Percentiles rank a stretch among this genome's conserved stretches.
Conservation (phyloP, 2,329 filamentous ascomycete species). For the Fusarium equiseti region DNA sequence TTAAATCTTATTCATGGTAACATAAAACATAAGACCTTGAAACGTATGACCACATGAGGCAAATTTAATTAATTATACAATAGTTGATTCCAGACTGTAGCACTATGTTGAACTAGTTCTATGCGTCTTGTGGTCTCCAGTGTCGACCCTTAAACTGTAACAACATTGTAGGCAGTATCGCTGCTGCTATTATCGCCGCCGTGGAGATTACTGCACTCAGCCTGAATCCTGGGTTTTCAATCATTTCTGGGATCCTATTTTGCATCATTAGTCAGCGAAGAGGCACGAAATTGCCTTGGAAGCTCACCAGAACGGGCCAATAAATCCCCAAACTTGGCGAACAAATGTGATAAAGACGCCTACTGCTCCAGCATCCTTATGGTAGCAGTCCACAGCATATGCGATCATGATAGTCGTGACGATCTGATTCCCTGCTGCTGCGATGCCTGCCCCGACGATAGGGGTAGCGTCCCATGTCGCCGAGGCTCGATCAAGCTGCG, state of each 20-base stretch:
- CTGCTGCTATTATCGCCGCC: not conserved
- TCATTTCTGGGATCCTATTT: not conserved
- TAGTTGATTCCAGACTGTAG: too few species aligned
- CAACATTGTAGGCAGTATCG: not conserved
- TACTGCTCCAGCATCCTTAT: conserved; percentile 63
- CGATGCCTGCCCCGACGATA: conserved; percentile 64
- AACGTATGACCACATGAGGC: too few species aligned
- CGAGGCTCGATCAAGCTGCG: conserved; percentile 58
- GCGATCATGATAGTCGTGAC: conserved; percentile 71
- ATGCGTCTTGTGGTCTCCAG: not conserved
- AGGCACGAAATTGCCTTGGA: not conserved
- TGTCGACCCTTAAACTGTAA: not conserved
- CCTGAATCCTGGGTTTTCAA: not conserved
- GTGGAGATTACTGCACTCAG: not conserved
- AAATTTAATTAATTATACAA: too few species aligned
- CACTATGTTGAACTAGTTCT: not conserved
- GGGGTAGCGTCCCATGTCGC: conserved; percentile 68
- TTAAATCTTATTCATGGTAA: too few species aligned
- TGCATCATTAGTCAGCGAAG: not conserved
- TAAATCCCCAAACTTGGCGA: conserved; percentile 66
- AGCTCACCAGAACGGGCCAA: conserved; percentile 51
- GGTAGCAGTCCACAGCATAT: conserved; percentile 70
- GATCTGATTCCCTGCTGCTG: conserved; percentile 68
- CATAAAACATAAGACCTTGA: too few species aligned
- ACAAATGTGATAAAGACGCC: conserved; percentile 71